phyloP scores from a whole-genome alignment of 2,329 filamentous ascomycete species.

The Cladosporium sp. region DNA sequence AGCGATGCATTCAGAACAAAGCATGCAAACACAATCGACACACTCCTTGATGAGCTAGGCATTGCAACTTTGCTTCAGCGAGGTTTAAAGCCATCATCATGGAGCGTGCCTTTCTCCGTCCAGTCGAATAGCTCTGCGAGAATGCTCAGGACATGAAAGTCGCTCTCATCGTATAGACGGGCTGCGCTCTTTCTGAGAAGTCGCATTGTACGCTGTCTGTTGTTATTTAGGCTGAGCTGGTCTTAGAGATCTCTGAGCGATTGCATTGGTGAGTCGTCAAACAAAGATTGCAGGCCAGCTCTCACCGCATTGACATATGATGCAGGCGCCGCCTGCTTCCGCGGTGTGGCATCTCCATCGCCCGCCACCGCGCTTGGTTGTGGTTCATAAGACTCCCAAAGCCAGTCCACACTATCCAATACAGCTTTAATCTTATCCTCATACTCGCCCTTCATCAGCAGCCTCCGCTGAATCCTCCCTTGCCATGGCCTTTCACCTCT shows the following conservation, averaged over 20 bases:
- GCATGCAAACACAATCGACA: too few relatives aligned
- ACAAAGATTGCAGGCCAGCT: background rate
- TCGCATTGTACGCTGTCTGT: background rate
- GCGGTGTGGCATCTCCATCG: background rate
- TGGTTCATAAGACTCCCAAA: background rate
- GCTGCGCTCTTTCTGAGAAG: background rate
- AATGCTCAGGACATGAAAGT: background rate
- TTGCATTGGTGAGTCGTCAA: conserved; percentile 1
- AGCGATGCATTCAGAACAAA: too few relatives aligned
- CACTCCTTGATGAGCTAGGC: too few relatives aligned
- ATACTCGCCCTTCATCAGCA: background rate
- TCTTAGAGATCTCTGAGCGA: background rate
- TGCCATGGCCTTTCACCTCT: conserved; percentile 87
- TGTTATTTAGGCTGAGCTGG: background rate
- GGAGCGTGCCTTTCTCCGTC: conserved; percentile 1
- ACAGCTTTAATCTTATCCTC: background rate
- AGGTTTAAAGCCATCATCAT: background rate
- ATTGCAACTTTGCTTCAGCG: too few relatives aligned
- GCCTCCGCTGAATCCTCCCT: conserved; percentile 20
- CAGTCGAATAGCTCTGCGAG: background rate
- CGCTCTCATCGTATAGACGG: background rate
- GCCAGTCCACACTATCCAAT: background rate
- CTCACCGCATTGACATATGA: background rate
- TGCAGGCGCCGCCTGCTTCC: background rate
- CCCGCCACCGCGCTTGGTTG: background rate